Evolutionary conservation across 2,329 filamentous ascomycete species (phyloP).

Genomic region (Cyanodermella asteris): DNA sequence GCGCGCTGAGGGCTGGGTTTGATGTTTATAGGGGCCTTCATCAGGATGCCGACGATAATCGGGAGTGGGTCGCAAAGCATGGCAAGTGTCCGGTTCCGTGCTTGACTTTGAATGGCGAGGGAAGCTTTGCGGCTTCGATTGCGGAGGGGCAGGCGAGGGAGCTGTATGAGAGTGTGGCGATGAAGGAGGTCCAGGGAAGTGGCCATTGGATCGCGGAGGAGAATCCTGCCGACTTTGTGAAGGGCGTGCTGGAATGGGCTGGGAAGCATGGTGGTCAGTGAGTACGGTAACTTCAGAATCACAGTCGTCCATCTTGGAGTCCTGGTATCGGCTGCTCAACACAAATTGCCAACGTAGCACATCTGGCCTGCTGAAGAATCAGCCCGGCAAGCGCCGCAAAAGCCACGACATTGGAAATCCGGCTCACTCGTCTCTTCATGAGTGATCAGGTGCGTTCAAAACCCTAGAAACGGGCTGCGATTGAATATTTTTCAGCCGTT

Average conservation of each 20-base stretch:
- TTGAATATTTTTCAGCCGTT: too few species aligned
- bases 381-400: too few species aligned
- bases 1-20: conserved; percentile 15
- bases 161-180: conserved; percentile 13
- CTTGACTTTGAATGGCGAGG: conserved; percentile 13
- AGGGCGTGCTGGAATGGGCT: conserved; percentile 11
- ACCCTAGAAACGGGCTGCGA: too few species aligned
- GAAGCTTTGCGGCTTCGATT: conserved; percentile 10
- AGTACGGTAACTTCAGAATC: too few species aligned
- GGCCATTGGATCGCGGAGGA: conserved; percentile 19
- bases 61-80: conserved; percentile 10
- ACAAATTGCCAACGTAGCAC: too few species aligned
- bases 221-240: conserved; percentile 17
- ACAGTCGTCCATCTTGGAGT: too few species aligned
- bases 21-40: conserved; percentile 15
- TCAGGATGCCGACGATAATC: conserved; percentile 14
- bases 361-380: too few species aligned
- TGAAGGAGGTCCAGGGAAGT: conserved; percentile 11
- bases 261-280: too few species aligned
- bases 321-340: too few species aligned
- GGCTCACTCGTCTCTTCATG: too few species aligned
- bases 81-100: conserved; percentile 14
- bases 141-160: conserved; percentile 13
- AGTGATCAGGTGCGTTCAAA: too few species aligned
- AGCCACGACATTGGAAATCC: too few species aligned